Evolutionary conservation across 2,329 filamentous ascomycete species (phyloP), one percentile per base, ranked within the genome.

Genomic region (Calonectria hongkongensis): DNA sequence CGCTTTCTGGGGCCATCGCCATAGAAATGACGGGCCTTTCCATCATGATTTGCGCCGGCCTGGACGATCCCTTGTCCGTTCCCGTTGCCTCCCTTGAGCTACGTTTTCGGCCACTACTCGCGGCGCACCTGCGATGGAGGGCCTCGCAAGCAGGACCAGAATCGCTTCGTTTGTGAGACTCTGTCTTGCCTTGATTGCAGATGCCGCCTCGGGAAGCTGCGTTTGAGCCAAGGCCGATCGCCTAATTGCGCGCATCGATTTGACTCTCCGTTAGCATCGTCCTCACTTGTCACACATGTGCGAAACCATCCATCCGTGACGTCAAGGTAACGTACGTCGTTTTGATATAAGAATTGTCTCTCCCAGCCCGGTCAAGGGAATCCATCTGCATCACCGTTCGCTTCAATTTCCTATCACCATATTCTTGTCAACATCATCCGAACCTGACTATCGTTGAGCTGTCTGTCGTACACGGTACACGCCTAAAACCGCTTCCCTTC

Each of bases 221-320:
- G 47, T 50, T 58, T 16, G 62, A 51, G 25, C 28, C 18, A n/a
- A n/a, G 39, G 18, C 25, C n/a, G 13, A 33, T 66, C 50, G 45
- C 33, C 60, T 45, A 16, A 51, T 39, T 65, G 48, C 21, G 27
- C 58, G 21, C 48, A 30, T 58, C 66, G n/a, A 27, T 36, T 47
- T 70, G 48, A 60, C 56, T 50, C 65, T 36, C 58, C 58, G 51
- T 45, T 45, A 28, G 56, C n/a, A 48, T 69, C 66, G 54, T 28
- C 21, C 21, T 28, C 13, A 2, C 54, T 27, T 21, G 45, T 48
- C n/a, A 16, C 33, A 25, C 9, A 21, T 60, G 54, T 28, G 33
- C 56, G 56, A 45, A 67, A 58, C 64, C 64, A 64, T 71, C 69
- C 18, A 56, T 15, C 30, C 15, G 62, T 71, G 64, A 67, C 56